Evolutionary conservation across 495 filamentous ascomycete species (phyloP).

Genomic region (Penicillium subrubescens): DNA sequence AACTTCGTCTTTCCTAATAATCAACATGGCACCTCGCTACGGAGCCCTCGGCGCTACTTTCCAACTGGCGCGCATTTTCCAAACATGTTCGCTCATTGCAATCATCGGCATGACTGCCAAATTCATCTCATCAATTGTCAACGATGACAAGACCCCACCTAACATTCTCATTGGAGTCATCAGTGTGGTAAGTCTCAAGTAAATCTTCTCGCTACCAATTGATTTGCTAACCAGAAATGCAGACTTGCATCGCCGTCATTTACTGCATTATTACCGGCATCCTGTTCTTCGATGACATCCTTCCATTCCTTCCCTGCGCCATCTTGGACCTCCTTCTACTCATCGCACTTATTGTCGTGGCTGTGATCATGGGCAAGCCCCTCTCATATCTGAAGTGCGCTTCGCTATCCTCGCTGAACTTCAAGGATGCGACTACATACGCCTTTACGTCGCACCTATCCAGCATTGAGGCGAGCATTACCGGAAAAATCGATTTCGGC

Average conservation of each 20-base stretch:
- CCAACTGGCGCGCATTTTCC: conserved; percentile 68
- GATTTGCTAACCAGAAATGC: neutral
- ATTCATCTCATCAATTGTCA: conserved; percentile 79
- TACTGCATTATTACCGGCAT: conserved; percentile 76
- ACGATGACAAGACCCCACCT: conserved; percentile 61
- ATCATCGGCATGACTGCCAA: conserved; percentile 81
- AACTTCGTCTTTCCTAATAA: neutral
- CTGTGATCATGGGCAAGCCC: conserved; percentile 76
- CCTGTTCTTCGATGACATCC: conserved; percentile 73
- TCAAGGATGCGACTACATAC: conserved; percentile 42
- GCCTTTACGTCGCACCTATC: conserved; percentile 48
- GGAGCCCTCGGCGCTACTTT: conserved; percentile 82
- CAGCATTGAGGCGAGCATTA: conserved; percentile 41
- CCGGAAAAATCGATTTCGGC: conserved; percentile 52
- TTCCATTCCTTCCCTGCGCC: conserved; percentile 69
- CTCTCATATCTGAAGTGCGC: conserved; percentile 77
- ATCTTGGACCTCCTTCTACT: conserved; percentile 68
- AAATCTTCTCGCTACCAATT: neutral
- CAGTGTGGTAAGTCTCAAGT: conserved; percentile 68
- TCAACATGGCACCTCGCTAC: conserved; percentile 41
- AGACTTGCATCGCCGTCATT: conserved; percentile 76
- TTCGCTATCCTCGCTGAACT: conserved; percentile 44
- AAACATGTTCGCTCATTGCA: conserved; percentile 71
- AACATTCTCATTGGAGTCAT: conserved; percentile 76
- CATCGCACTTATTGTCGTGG: conserved; percentile 69